phyloP scores from a whole-genome alignment of 495 filamentous ascomycete species.

The Staphylotrichum longicolle region DNA sequence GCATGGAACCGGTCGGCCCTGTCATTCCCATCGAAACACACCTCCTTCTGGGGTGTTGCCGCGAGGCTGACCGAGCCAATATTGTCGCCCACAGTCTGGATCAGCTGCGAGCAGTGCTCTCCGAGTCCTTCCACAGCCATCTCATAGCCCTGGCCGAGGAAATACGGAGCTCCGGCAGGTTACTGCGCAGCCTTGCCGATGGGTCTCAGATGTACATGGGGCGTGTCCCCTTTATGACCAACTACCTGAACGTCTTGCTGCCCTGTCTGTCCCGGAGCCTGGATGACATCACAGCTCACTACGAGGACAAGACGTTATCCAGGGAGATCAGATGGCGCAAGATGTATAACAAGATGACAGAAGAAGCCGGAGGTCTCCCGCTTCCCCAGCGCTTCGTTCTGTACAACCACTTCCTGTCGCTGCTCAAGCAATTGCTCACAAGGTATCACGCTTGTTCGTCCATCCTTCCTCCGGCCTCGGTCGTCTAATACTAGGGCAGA shows the following conservation, averaged over 20 bases:
- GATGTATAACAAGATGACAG: constrained; percentile 54
- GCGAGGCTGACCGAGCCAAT: constrained; percentile 47
- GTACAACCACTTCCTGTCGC: constrained; percentile 51
- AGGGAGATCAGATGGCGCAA: constrained; percentile 50
- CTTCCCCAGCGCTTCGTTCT: constrained; percentile 52
- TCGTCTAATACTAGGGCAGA: constrained; percentile 34
- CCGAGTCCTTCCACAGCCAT: constrained; percentile 43
- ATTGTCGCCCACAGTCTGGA: constrained; percentile 42
- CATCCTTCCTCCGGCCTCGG: neutral
- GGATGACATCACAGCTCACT: constrained; percentile 50
- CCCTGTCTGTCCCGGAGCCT: constrained; percentile 50
- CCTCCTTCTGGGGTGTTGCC: constrained; percentile 46
- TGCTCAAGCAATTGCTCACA: constrained; percentile 49
- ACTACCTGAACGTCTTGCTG: constrained; percentile 53
- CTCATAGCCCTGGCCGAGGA: constrained; percentile 44
- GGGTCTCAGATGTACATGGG: constrained; percentile 49
- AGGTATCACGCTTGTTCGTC: constrained; percentile 33
- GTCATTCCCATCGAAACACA: constrained; percentile 29
- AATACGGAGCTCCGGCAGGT: constrained; percentile 41
- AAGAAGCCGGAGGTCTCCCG: constrained; percentile 47
- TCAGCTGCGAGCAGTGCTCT: constrained; percentile 39
- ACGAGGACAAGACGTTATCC: constrained; percentile 48
- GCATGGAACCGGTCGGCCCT: constrained; percentile 26
- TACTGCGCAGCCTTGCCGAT: constrained; percentile 52
- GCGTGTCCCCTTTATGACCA: constrained; percentile 47